Conservation (phyloP, 2,329 filamentous ascomycete species). For the Pseudohalonectria lignicola region DNA sequence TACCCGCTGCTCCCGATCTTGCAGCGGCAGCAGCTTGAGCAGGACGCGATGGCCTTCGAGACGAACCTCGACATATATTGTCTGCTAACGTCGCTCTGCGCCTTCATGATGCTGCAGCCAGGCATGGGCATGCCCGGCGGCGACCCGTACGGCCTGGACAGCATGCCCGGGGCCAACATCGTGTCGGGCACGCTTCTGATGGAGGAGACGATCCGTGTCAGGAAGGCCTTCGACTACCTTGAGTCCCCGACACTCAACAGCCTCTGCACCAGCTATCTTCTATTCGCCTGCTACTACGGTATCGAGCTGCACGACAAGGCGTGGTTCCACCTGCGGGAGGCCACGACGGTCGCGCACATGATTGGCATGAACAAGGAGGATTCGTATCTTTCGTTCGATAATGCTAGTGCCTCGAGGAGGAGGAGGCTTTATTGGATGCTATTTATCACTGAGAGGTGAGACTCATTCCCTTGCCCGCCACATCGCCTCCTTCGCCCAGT, state of each 20-base stretch:
- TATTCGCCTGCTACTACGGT: slow-evolving; percentile 63
- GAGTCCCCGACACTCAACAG: slow-evolving; percentile 44
- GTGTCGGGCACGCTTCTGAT: slow-evolving; percentile 55
- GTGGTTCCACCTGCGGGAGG: slow-evolving; percentile 71
- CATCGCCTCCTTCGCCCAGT: neutral
- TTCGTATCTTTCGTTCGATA: slow-evolving; percentile 47
- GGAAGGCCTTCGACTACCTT: slow-evolving; percentile 50
- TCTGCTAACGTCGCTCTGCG: slow-evolving; percentile 51
- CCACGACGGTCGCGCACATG: slow-evolving; percentile 57
- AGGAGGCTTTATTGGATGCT: slow-evolving; percentile 65
- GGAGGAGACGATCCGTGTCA: slow-evolving; percentile 55
- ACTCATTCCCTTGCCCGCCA: slow-evolving; percentile 3
- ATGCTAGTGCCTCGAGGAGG: slow-evolving; percentile 49
- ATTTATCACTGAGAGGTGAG: slow-evolving; percentile 58
- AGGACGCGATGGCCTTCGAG: slow-evolving; percentile 49
- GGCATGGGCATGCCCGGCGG: slow-evolving; percentile 49
- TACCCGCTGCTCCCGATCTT: slow-evolving; percentile 54
- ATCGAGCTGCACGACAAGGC: slow-evolving; percentile 65
- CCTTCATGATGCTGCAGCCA: slow-evolving; percentile 59
- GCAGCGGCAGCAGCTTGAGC: slow-evolving; percentile 44
- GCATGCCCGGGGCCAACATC: slow-evolving; percentile 47
- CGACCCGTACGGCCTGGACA: slow-evolving; percentile 45
- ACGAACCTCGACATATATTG: slow-evolving; percentile 53
- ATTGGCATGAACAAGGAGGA: slow-evolving; percentile 51
- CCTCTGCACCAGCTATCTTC: slow-evolving; percentile 66